These are phyloP conservation scores for Esteya vermicola DNA, from an alignment of 2,329 filamentous ascomycete species.

Conservation along the genomic window DNA sequence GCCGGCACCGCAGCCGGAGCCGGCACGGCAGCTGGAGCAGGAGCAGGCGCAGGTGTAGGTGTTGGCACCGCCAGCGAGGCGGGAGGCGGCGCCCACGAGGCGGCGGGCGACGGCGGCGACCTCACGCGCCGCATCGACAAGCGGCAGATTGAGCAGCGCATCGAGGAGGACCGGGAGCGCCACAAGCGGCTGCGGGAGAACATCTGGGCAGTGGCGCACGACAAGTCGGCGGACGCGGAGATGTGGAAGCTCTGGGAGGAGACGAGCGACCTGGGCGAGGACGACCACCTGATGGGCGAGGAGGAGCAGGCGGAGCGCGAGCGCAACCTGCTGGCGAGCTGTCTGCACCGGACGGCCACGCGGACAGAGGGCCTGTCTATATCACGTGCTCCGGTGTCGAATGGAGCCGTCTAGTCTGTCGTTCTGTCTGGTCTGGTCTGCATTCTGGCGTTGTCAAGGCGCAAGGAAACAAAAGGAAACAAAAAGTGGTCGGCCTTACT, in stretches of 20 bases:
- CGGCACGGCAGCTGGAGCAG: not conserved
- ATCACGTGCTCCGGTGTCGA: too few relatives aligned
- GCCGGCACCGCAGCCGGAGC: not conserved
- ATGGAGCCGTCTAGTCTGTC: too few relatives aligned
- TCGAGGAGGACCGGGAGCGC: slow-evolving; percentile 89
- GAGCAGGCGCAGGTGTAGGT: not conserved
- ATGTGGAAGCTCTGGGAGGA: slow-evolving; percentile 77
- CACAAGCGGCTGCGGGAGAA: slow-evolving; percentile 86
- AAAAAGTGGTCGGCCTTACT: too few relatives aligned
- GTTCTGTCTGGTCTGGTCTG: too few relatives aligned
- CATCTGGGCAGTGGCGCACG: slow-evolving; percentile 73
- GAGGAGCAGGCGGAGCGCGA: slow-evolving; percentile 52
- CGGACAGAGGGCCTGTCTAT: slow-evolving; percentile 4
- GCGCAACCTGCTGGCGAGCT: slow-evolving; percentile 20
- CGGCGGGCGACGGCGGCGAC: slow-evolving; percentile 9
- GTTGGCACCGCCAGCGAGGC: not conserved
- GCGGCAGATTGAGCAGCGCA: slow-evolving; percentile 83
- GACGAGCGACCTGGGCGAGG: slow-evolving; percentile 71
- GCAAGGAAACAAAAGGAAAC: too few relatives aligned
- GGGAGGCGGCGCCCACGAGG: slow-evolving; percentile 6
- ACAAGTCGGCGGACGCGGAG: slow-evolving; percentile 53
- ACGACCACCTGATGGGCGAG: slow-evolving; percentile 62
- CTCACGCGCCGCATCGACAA: slow-evolving; percentile 48
- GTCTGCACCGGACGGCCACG: slow-evolving; percentile 21
- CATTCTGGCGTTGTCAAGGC: too few relatives aligned